Conservation (phyloP, 2,329 filamentous ascomycete species). For the Alternaria viburni region DNA sequence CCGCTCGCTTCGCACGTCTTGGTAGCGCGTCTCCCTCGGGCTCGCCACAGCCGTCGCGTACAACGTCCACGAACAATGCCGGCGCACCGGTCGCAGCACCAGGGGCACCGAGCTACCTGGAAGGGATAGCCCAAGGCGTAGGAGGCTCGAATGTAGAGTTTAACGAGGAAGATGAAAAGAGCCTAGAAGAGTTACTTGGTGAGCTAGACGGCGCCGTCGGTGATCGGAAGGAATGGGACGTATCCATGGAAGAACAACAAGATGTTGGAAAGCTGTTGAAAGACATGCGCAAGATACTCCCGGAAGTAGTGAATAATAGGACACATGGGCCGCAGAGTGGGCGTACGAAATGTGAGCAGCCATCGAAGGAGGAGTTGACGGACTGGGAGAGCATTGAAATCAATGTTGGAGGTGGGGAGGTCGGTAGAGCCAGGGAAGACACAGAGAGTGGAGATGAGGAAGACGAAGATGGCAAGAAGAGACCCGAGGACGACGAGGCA, state of each 20-base stretch:
- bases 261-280: slow-evolving; percentile 50
- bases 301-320: slow-evolving; percentile 34
- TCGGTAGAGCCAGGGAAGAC: slow-evolving; percentile 25
- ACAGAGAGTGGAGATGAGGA: slow-evolving; percentile 24
- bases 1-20: slow-evolving; percentile 47
- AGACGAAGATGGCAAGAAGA: slow-evolving; percentile 26
- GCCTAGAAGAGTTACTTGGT: slow-evolving; percentile 54
- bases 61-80: slow-evolving; percentile 23
- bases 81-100: slow-evolving; percentile 35
- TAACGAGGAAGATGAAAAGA: slow-evolving; percentile 52
- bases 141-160: slow-evolving; percentile 32
- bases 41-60: slow-evolving; percentile 35
- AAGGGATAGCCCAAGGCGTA: slow-evolving; percentile 40
- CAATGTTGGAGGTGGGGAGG: slow-evolving; percentile 33
- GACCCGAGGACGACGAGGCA: slow-evolving; percentile 49
- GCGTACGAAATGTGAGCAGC: slow-evolving; percentile 2
- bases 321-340: slow-evolving; percentile 4
- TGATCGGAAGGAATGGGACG: slow-evolving; percentile 48
- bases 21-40: slow-evolving; percentile 36
- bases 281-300: slow-evolving; percentile 51
- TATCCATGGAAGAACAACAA: slow-evolving; percentile 49
- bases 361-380: slow-evolving; percentile 24
- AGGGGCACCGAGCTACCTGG: slow-evolving; percentile 43
- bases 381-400: slow-evolving; percentile 44
- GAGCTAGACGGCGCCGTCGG: slow-evolving; percentile 46